A percentile compares a stretch with the other conserved stretches of the same genome.
Evolutionary conservation across 169 alveolate species (phyloP).

Genomic region (Cryptosporidium tyzzeri): DNA sequence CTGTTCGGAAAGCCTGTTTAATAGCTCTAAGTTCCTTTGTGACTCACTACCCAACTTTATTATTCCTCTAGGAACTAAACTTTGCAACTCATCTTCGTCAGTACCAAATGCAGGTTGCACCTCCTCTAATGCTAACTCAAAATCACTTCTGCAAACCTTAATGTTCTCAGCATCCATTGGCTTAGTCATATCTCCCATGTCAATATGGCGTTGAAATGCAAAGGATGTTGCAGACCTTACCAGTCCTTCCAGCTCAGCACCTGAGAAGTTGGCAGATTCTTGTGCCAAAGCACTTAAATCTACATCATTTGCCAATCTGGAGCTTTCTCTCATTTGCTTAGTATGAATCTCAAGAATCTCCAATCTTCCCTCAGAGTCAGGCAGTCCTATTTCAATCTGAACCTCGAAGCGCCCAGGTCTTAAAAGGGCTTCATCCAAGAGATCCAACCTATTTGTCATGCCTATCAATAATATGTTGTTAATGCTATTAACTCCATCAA

Average conservation of each 20-base stretch:
- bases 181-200: conserved; percentile 81
- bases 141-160: conserved; percentile 91
- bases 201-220: conserved; percentile 92
- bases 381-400: conserved; percentile 97
- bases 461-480: conserved; percentile 98
- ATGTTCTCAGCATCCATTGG: conserved; percentile 81
- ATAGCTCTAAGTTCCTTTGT: conserved; percentile 16
- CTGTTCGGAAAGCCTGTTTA: conserved; percentile 63
- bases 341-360: conserved; percentile 99
- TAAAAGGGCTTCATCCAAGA: conserved; percentile 98
- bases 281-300: conserved; percentile 92
- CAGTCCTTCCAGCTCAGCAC: conserved; percentile 98
- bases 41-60: conserved; percentile 46
- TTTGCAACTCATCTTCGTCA: conserved; percentile 86
- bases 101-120: conserved; percentile 98
- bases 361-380: conserved; percentile 97
- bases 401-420: conserved; percentile 99
- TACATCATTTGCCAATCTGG: conserved; percentile 86
- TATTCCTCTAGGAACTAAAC: conserved; percentile 77
- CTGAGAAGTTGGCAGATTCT: conserved; percentile 97
- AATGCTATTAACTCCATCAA: conserved; percentile 99
- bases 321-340: conserved; percentile 90
- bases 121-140: conserved; percentile 93
- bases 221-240: conserved; percentile 94
- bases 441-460: conserved; percentile 98